Percentiles rank a stretch among this genome's conserved stretches.
These are phyloP conservation scores for Vishniacozyma victoriae DNA, from an alignment of 768 basidiomycete genomes.

Conservation along the genomic window DNA sequence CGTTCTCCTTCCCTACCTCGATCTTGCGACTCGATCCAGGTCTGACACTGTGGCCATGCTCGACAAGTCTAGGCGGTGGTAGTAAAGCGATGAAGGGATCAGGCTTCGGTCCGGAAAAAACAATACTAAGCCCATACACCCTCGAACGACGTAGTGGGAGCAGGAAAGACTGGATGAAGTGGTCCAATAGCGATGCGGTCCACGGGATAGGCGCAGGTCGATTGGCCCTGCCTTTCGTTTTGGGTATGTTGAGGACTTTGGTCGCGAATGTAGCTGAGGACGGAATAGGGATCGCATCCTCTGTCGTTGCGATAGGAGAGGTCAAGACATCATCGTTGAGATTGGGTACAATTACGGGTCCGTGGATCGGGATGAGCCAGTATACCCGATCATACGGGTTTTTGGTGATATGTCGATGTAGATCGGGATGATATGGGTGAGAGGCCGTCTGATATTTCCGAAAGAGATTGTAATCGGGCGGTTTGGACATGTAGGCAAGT, in stretches of 20 bases:
- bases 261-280: neutral
- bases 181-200: constrained; percentile 13
- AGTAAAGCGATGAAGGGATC: constrained; percentile 32
- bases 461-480: constrained; percentile 6
- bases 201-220: constrained; percentile 17
- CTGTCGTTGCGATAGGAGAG: neutral
- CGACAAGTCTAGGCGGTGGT: constrained; percentile 1
- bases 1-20: neutral
- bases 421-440: constrained; percentile 32
- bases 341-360: constrained; percentile 25
- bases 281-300: neutral
- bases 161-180: constrained; percentile 19
- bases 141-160: constrained; percentile 14
- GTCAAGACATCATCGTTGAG: constrained; percentile 2
- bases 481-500: neutral
- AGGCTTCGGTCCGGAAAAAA: constrained; percentile 33
- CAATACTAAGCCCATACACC: constrained; percentile 7
- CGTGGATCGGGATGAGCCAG: constrained; percentile 40
- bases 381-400: constrained; percentile 19
- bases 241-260: neutral
- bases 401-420: constrained; percentile 11
- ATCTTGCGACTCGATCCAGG: neutral
- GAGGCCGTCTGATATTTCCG: constrained; percentile 3
- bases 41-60: constrained; percentile 1
- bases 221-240: neutral